These are phyloP conservation scores for Daucus carota DNA, from an alignment of 129 eudicot genomes.

Conservation along the genomic window DH1_v3.0 NC_030387.2:2375501-2376000, in stretches of 20 bases:
- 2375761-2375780: neutral
- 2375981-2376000: neutral
- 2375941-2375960: neutral
- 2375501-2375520: neutral
- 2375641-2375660: constrained; percentile 8
- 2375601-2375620: neutral
- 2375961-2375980: neutral
- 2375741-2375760: neutral
- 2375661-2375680: constrained; percentile 12
- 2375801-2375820: too few relatives aligned
- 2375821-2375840: too few relatives aligned
- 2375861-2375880: neutral
- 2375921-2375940: neutral
- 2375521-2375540: neutral
- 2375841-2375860: neutral
- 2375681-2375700: constrained; percentile 9
- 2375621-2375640: neutral
- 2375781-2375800: neutral
- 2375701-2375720: neutral
- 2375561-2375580: constrained; percentile 5
- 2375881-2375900: neutral
- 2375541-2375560: neutral
- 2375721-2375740: neutral
- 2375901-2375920: neutral
- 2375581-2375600: neutral